Conservation (phyloP, 192 early-diverging fungal genomes). For the Linnemannia schmuckeri region DNA sequence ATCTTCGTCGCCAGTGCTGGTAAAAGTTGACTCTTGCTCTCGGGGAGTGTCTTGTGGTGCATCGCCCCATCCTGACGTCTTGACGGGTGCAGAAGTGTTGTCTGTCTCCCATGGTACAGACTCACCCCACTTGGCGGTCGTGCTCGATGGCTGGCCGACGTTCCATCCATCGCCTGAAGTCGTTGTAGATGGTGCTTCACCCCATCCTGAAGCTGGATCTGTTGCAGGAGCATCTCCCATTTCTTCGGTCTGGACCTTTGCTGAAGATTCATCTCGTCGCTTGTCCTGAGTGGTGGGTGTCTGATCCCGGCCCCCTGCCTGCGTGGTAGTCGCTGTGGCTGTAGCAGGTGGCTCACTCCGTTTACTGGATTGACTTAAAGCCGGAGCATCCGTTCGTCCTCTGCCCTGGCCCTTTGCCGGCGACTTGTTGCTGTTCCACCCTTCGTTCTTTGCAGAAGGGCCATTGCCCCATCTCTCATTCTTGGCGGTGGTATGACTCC, state of each 20-base stretch:
- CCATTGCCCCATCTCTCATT: background rate
- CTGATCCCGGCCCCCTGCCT: background rate
- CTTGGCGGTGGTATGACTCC: background rate
- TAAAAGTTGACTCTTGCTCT: background rate
- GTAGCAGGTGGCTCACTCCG: background rate
- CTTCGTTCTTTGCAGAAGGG: background rate
- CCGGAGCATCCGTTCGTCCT: background rate
- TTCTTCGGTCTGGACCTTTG: background rate
- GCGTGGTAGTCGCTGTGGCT: background rate
- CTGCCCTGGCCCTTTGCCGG: background rate
- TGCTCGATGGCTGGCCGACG: background rate
- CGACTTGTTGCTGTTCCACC: background rate
- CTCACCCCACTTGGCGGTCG: background rate
- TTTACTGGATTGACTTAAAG: background rate
- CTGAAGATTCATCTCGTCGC: background rate
- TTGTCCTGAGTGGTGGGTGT: background rate
- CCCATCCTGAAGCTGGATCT: slow-evolving; percentile 4
- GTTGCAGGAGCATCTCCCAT: background rate
- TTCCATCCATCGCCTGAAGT: background rate
- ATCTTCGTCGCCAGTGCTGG: background rate
- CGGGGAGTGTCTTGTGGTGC: background rate
- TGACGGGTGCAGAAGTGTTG: background rate
- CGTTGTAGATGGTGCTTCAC: background rate
- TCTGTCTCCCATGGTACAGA: background rate
- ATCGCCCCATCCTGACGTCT: background rate